These are phyloP conservation scores for Venturia aucupariae DNA, from an alignment of 2,329 filamentous ascomycete species.

Conservation along the genomic window DNA sequence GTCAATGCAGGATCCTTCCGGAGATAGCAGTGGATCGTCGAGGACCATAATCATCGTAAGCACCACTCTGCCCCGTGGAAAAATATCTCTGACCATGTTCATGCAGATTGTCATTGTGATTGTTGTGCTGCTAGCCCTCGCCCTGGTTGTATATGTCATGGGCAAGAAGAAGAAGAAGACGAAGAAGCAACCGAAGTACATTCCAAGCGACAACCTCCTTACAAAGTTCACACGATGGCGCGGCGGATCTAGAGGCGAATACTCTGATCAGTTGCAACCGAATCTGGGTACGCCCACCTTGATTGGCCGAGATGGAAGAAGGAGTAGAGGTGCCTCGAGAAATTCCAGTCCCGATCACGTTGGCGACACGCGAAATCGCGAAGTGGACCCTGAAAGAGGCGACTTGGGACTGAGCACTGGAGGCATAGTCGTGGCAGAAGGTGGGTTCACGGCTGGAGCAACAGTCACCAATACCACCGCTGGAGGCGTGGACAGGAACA, in stretches of 20 bases:
- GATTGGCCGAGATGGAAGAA: constrained; percentile 1
- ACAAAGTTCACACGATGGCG: constrained; percentile 6
- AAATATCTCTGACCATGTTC: not conserved
- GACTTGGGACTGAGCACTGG: constrained; percentile 6
- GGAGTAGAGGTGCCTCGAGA: constrained; percentile 1
- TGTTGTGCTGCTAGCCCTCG: constrained; percentile 1
- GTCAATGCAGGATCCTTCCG: not conserved
- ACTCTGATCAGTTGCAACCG: constrained; percentile 12
- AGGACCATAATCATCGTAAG: constrained; percentile 3
- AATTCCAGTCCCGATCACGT: not conserved
- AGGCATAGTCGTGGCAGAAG: not conserved
- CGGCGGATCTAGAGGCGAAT: constrained; percentile 5
- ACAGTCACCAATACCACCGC: constrained; percentile 17
- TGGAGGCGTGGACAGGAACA: constrained; percentile 62
- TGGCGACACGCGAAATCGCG: not conserved
- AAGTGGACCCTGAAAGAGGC: constrained; percentile 6
- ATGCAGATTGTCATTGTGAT: not conserved
- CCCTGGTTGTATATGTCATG: constrained; percentile 2
- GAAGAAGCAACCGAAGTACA: not conserved
- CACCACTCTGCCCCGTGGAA: not conserved
- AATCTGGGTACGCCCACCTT: constrained; percentile 1
- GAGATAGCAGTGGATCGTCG: not conserved
- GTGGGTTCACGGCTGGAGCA: not conserved
- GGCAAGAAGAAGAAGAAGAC: constrained; percentile 1
- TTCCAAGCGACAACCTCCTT: constrained; percentile 4